Evolutionary conservation across 441 rosid genomes (phyloP).

Genomic region (Flueggea neowawraea): DNA sequence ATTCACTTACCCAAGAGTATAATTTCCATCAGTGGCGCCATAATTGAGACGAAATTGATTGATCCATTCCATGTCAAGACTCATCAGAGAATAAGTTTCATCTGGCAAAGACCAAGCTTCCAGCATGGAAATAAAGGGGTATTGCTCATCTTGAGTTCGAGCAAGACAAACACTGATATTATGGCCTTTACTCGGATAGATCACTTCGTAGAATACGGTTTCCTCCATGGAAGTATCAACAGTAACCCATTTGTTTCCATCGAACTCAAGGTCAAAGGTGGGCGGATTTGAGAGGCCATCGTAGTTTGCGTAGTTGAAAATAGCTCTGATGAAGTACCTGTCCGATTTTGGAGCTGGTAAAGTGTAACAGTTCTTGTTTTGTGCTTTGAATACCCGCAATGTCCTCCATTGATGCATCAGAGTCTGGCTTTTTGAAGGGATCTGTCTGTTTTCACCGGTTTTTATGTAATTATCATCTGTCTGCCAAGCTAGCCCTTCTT

Average conservation of each 20-base stretch:
- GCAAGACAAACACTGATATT: background rate
- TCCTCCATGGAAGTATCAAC: background rate
- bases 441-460: background rate
- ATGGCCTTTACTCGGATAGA: background rate
- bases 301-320: background rate
- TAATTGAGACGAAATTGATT: background rate
- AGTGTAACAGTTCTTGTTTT: constrained; percentile 2
- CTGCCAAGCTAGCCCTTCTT: background rate
- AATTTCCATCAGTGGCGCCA: background rate
- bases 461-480: background rate
- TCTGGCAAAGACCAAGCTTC: constrained; percentile 2
- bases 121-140: constrained; percentile 1
- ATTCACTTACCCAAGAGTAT: background rate
- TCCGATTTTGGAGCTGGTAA: background rate
- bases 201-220: background rate
- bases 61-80: background rate
- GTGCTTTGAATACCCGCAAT: background rate
- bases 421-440: background rate
- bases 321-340: constrained; percentile 1
- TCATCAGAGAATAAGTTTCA: background rate
- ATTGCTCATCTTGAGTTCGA: background rate
- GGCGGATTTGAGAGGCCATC: background rate
- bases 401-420: background rate
- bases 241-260: constrained; percentile 1
- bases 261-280: background rate